Base-by-base conservation (phyloP, 1,139 yeast species). In the Saccharomyces hybrid region DNA sequence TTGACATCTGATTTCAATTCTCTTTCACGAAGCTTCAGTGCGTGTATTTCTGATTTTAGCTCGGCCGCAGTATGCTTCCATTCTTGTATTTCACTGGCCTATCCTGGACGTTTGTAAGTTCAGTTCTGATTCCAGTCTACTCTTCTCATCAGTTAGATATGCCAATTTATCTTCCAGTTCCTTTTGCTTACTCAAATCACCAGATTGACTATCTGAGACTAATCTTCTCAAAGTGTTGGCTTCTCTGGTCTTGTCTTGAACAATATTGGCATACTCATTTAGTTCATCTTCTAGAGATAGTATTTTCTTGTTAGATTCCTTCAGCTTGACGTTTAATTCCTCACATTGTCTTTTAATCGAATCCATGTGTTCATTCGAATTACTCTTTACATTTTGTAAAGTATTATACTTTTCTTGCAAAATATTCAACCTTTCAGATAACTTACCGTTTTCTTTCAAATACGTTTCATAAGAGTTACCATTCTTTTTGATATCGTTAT, bases 201-300 rank as follows among this genome's bases (percentile, higher is more conserved):
- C 77, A 49, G 81, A 84, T 61, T 89, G 93, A 4, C 81, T 77
- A 48, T 88, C 96, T 48, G 81, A 69, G 28, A 89, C 67, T 42
- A 89, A 70, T 57, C 88, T 75, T 59, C 95, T 78, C 71, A 89
- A 79, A 0, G 89, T 83, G 3, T 83, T 76, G 0, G 90, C 77
- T 70, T 93, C 98, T 51, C 91, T 76, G 0, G 85, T 82, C 58
- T 96, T 80, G 61, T 90, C 96, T 63, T 85, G 93, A 7, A 91
- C 71, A 68, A 83, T 76, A 47, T 80, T 78, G 57, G 89, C 80
- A 4, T 88, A 76, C 56, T 91, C 98, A 7, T 80, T 74, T n/a
- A 91, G 71, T 63, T 91, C 96, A 56, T 89, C 96, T 61, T 88
- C 91, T 51, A 91, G 69, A 2, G 82, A 78, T 56, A 88, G 93